Conservation (phyloP, 306 rosid species). For the Calophaca sinica region DNA sequence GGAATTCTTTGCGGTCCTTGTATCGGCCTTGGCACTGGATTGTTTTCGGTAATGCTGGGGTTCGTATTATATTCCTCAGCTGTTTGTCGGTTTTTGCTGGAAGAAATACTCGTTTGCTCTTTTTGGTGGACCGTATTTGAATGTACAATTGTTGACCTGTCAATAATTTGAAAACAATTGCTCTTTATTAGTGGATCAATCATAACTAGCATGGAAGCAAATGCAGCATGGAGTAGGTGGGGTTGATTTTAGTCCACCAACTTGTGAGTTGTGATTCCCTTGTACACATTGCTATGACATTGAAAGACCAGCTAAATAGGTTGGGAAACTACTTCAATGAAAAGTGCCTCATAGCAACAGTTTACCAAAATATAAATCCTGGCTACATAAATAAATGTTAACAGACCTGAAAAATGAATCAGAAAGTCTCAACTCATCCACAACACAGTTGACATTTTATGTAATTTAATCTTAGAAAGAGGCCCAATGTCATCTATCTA, state of each 20-base stretch:
- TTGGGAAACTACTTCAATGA: slow-evolving; percentile 18
- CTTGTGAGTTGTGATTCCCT: slow-evolving; percentile 4
- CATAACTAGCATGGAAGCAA: slow-evolving; percentile 18
- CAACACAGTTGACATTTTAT: not conserved
- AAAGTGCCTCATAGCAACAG: slow-evolving; percentile 5
- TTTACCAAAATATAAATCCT: slow-evolving; percentile 18
- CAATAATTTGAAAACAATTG: slow-evolving; percentile 37
- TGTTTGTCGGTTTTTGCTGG: slow-evolving; percentile 58
- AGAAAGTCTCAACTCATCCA: slow-evolving; percentile 6
- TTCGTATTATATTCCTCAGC: slow-evolving; percentile 61
- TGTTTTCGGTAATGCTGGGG: slow-evolving; percentile 59
- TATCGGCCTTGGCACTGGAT: slow-evolving; percentile 61
- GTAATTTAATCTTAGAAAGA: not conserved
- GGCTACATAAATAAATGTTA: slow-evolving; percentile 3
- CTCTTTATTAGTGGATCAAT: not conserved
- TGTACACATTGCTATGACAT: slow-evolving; percentile 8
- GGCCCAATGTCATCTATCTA: not conserved
- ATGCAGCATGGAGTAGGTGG: slow-evolving; percentile 30
- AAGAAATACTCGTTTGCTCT: slow-evolving; percentile 61
- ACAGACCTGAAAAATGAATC: not conserved
- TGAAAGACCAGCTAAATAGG: slow-evolving; percentile 35
- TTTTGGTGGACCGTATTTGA: slow-evolving; percentile 69
- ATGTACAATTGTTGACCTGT: slow-evolving; percentile 91
- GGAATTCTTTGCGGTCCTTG: slow-evolving; percentile 78
- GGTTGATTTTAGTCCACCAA: slow-evolving; percentile 36